Evolutionary conservation across 2,329 filamentous ascomycete genomes (phyloP).

Genomic region (Epichloe aotearoae): DNA sequence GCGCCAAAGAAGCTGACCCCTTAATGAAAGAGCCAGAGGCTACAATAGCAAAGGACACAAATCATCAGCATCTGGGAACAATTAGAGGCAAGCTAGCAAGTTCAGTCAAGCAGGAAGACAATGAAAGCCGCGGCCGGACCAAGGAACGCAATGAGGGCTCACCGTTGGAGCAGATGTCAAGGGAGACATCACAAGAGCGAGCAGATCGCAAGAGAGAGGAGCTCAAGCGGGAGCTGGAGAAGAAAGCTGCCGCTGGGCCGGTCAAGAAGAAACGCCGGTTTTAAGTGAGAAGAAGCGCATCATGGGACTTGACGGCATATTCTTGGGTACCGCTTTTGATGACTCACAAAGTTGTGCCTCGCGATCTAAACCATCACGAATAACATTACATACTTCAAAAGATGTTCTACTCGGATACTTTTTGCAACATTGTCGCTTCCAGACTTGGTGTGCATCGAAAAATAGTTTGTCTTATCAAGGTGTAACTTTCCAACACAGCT

Average conservation of each 20-base stretch:
- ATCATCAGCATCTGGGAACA: slow-evolving; percentile 18
- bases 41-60: background rate
- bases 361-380: background rate
- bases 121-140: slow-evolving; percentile 11
- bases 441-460: background rate
- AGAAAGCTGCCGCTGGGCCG: slow-evolving; percentile 34
- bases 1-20: slow-evolving; percentile 10
- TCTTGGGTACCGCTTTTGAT: too few relatives aligned
- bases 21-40: background rate
- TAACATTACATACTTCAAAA: background rate
- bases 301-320: background rate
- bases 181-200: slow-evolving; percentile 31
- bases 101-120: slow-evolving; percentile 11
- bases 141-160: slow-evolving; percentile 9
- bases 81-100: slow-evolving; percentile 16
- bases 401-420: background rate
- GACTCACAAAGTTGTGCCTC: background rate
- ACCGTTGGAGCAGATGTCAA: slow-evolving; percentile 17
- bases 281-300: slow-evolving; percentile 13
- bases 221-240: slow-evolving; percentile 35
- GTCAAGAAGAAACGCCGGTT: slow-evolving; percentile 45
- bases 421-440: background rate
- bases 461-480: background rate
- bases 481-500: background rate
- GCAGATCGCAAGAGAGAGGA: slow-evolving; percentile 39